Conservation (phyloP, 805 yeast species). For the Teunomyces stri region DNA sequence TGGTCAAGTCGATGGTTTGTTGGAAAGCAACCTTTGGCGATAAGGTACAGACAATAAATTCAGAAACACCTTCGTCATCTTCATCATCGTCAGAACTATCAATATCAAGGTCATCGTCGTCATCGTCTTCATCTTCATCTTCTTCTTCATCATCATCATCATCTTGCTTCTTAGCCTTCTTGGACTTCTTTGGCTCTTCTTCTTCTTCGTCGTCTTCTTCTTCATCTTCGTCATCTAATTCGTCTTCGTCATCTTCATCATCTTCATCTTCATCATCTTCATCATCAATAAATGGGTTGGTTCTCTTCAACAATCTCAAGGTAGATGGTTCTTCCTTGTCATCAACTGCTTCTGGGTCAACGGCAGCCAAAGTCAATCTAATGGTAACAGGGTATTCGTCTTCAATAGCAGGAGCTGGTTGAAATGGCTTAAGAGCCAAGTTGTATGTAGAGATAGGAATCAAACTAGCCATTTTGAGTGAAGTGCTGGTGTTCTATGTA, state of each 20-base stretch:
- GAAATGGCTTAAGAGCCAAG: slow-evolving; percentile 81
- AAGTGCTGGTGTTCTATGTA: slow-evolving; percentile 10
- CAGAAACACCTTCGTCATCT: slow-evolving; percentile 76
- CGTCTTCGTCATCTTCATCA: slow-evolving; percentile 39
- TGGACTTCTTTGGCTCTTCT: slow-evolving; percentile 16
- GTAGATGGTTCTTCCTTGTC: slow-evolving; percentile 83
- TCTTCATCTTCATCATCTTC: slow-evolving; percentile 43
- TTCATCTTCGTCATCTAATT: slow-evolving; percentile 18
- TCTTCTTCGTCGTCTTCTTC: neutral
- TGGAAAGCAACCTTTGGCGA: slow-evolving; percentile 83
- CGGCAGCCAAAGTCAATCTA: slow-evolving; percentile 90
- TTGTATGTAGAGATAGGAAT: slow-evolving; percentile 85
- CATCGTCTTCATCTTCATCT: slow-evolving; percentile 49
- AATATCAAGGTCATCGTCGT: slow-evolving; percentile 47
- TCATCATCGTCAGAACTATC: slow-evolving; percentile 57
- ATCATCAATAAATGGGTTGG: slow-evolving; percentile 42
- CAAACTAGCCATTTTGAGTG: slow-evolving; percentile 57
- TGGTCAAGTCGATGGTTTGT: slow-evolving; percentile 86
- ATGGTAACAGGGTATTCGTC: slow-evolving; percentile 86
- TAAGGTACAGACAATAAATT: slow-evolving; percentile 82
- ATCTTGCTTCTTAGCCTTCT: slow-evolving; percentile 24
- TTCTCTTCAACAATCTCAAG: slow-evolving; percentile 79
- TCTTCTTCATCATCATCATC: slow-evolving; percentile 5
- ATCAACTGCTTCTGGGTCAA: slow-evolving; percentile 86
- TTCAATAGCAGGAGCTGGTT: slow-evolving; percentile 83